Base-by-base conservation (phyloP, 345 rosid species). In the Syzygium aqueum region DNA sequence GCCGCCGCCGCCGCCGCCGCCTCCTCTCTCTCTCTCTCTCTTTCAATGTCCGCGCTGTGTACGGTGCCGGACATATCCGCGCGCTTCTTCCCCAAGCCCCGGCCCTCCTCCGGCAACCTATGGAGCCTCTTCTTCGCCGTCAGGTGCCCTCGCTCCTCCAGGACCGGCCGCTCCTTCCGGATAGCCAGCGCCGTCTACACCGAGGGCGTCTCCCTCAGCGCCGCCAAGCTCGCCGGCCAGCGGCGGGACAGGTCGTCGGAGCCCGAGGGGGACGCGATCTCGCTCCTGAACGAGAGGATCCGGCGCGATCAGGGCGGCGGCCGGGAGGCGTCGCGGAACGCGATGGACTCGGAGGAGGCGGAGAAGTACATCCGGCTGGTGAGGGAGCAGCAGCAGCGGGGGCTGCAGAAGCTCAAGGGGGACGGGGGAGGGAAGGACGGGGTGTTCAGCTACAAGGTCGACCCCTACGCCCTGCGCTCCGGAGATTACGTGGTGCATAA, bases 401-500 rank as follows among this genome's bases (percentile, higher is more conserved):
- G 99, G 13, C 87, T 97, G 90, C 98, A 93, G 94, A 95, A 95
- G 94, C 93, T 97, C 77, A 96, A 94, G 85, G 97, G 98, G 87
- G 82, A 52, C n/a, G 84, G 88, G 53, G 89, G 84, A 8, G 83
- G 89, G 33, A 86, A 54, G 85, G 94, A 89, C 19, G 92, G 92
- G 53, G 90, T 86, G 85, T 93, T 96, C 87, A 95, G 92, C 89
- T 97, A 94, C 90, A 97, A 94, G 92, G 99, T 93, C 85, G 99
- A 97, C 84, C 99, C 99, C 27, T 94, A 95, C 88, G 88, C 85
- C 53, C 94, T 97, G 54, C 86, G 89, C 84, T 89, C 96, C 6
- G 98, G 98, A 85, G 99, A 97, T 86, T 96, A 96, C 91, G 98
- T 95, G 73, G 98, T 97, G 87, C 99, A 97, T 89, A 96, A 95